phyloP scores from a whole-genome alignment of 2,329 filamentous ascomycete genomes.

The Furcasterigmium furcatum region DNA sequence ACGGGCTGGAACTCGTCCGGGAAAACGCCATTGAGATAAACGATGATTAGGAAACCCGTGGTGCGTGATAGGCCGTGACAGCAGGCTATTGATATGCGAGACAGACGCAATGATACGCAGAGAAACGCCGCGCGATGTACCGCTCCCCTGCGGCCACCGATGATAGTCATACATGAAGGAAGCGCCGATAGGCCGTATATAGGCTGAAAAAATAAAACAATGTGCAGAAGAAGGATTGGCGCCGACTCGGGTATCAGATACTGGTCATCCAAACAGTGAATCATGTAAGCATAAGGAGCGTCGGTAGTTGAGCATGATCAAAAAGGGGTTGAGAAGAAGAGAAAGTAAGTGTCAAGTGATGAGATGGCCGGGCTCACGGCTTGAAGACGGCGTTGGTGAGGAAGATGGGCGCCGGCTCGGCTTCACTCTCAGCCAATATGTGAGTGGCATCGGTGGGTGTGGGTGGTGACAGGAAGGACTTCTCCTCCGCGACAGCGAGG shows the following conservation, averaged over 20 bases:
- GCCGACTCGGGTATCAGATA: conserved; percentile 1
- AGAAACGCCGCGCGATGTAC: neutral
- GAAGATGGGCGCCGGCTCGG: conserved; percentile 9
- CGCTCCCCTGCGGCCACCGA: neutral
- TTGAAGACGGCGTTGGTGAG: conserved; percentile 16
- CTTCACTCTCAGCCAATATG: conserved; percentile 9
- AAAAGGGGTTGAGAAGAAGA: neutral
- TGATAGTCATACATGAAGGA: neutral
- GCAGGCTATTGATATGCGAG: no score
- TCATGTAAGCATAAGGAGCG: neutral
- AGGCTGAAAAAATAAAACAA: no score
- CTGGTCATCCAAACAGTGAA: neutral
- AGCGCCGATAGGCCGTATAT: no score
- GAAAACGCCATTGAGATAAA: no score
- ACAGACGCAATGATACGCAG: no score
- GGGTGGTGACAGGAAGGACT: conserved; percentile 23
- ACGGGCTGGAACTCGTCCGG: no score
- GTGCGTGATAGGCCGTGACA: no score
- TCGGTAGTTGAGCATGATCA: neutral
- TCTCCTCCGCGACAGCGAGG: conserved; percentile 15
- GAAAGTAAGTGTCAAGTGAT: neutral
- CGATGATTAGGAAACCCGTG: no score
- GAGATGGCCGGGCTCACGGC: conserved; percentile 1
- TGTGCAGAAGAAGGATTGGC: neutral
- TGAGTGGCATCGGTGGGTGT: conserved; percentile 15